A percentile compares a stretch with the other conserved stretches of the same genome.
Conservation (phyloP, 176 grass and related monocot species). For the Bonia amplexicaulis region DNA sequence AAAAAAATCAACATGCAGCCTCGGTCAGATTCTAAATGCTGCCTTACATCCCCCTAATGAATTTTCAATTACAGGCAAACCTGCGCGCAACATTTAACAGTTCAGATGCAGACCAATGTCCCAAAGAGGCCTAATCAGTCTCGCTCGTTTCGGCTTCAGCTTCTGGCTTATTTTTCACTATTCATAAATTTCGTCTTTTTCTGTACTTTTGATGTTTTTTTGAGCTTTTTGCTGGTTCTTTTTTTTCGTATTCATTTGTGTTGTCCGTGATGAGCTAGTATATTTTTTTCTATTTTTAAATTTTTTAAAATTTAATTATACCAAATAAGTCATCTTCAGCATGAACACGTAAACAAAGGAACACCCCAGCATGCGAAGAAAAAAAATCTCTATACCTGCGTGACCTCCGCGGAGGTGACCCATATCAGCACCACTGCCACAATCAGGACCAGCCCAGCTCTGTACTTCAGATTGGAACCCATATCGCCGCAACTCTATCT, state of each 20-base stretch:
- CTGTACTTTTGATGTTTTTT: no score
- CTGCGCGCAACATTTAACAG: not conserved
- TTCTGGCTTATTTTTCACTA: no score
- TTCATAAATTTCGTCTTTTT: no score
- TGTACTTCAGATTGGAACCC: conserved; percentile 58
- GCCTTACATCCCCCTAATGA: not conserved
- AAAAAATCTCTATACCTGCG: conserved; percentile 44
- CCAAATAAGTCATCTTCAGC: no score
- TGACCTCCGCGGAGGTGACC: conserved; percentile 98
- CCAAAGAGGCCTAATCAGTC: not conserved
- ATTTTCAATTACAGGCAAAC: not conserved
- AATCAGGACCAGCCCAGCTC: conserved; percentile 65
- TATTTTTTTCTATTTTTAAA: no score
- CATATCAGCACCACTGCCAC: conserved; percentile 85
- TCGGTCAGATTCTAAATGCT: not conserved
- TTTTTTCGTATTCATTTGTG: no score
- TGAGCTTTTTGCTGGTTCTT: no score
- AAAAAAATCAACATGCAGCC: not conserved
- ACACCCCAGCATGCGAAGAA: not conserved
- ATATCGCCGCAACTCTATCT: conserved; percentile 7
- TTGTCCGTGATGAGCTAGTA: no score
- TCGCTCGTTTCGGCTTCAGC: no score
- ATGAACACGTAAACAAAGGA: not conserved
- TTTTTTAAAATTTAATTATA: no score
- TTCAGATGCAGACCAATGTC: not conserved